Percentiles rank a stretch among this genome's conserved stretches.
phyloP scores from a whole-genome alignment of 1,284 basidiomycete species.

The Apiotrichum sp. region DNA sequence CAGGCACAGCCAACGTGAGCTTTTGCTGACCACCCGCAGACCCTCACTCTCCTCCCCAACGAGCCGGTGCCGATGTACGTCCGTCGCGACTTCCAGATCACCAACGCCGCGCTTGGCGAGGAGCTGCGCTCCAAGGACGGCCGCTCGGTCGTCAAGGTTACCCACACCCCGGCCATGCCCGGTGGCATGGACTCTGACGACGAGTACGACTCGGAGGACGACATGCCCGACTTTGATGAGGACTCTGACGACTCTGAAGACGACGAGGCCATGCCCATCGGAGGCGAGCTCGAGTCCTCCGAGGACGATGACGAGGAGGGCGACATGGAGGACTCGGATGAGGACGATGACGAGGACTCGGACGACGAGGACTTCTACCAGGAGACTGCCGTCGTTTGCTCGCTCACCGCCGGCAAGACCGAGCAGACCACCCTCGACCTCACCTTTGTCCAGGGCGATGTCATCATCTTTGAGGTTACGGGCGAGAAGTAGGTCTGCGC shows the following conservation, averaged over 20 bases:
- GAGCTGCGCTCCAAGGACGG: constrained; percentile 59
- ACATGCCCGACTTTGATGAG: constrained; percentile 42
- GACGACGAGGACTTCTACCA: constrained; percentile 38
- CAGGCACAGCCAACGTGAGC: neutral
- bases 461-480: constrained; percentile 63
- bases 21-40: constrained; percentile 10
- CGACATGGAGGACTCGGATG: constrained; percentile 24
- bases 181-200: constrained; percentile 51
- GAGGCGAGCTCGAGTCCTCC: constrained; percentile 33
- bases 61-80: constrained; percentile 60
- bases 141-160: constrained; percentile 73
- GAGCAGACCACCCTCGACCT: constrained; percentile 75
- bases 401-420: constrained; percentile 53
- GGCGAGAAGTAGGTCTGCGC: constrained; percentile 64
- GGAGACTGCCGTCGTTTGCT: constrained; percentile 51
- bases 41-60: constrained; percentile 33
- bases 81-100: constrained; percentile 68
- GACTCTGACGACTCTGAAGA: constrained; percentile 34
- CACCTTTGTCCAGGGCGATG: constrained; percentile 65
- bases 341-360: constrained; percentile 32
- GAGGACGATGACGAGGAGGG: constrained; percentile 49
- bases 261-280: constrained; percentile 28
- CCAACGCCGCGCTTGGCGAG: constrained; percentile 75
- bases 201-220: constrained; percentile 42
- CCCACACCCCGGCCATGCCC: constrained; percentile 52